phyloP scores from a whole-genome alignment of 768 basidiomycete genomes.

The Naganishia vishniacii region DNA sequence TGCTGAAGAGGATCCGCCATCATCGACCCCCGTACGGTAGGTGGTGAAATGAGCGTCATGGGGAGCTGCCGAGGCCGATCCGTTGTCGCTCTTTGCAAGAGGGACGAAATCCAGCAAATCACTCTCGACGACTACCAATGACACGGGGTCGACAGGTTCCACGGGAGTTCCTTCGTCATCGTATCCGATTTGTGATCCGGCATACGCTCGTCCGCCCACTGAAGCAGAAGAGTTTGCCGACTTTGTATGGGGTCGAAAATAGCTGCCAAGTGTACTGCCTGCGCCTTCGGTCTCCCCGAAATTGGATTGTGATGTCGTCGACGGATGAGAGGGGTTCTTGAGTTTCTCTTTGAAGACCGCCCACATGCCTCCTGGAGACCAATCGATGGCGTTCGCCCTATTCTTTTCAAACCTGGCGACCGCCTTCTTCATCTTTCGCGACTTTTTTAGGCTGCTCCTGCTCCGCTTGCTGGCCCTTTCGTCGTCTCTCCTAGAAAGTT shows the following conservation, averaged over 20 bases:
- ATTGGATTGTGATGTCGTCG: slow-evolving; percentile 40
- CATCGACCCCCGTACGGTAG: slow-evolving; percentile 22
- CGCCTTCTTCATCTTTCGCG: slow-evolving; percentile 9
- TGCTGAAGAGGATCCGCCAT: slow-evolving; percentile 15
- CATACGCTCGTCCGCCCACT: slow-evolving; percentile 24
- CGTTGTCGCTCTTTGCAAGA: slow-evolving; percentile 38
- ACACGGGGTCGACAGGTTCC: slow-evolving; percentile 33
- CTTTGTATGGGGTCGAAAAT: slow-evolving; percentile 29
- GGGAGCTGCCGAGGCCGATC: slow-evolving; percentile 30
- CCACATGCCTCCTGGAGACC: slow-evolving; percentile 28
- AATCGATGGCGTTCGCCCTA: slow-evolving; percentile 3
- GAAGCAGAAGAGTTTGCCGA: slow-evolving; percentile 7
- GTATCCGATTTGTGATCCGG: slow-evolving; percentile 35
- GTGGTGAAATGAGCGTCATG: slow-evolving; percentile 10
- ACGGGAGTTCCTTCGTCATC: slow-evolving; percentile 33
- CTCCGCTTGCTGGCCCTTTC: slow-evolving; percentile 1
- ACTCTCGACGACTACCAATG: slow-evolving; percentile 42
- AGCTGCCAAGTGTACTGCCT: slow-evolving; percentile 30
- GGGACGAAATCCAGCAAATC: slow-evolving; percentile 44
- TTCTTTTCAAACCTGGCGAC: slow-evolving; percentile 23
- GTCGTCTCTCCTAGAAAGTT: background rate
- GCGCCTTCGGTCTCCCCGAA: slow-evolving; percentile 32
- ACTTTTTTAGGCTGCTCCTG: slow-evolving; percentile 3
- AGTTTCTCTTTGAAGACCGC: slow-evolving; percentile 32
- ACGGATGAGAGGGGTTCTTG: slow-evolving; percentile 44